phyloP scores from a whole-genome alignment of 2,329 filamentous ascomycete genomes.

The Fusarium globosum region DNA sequence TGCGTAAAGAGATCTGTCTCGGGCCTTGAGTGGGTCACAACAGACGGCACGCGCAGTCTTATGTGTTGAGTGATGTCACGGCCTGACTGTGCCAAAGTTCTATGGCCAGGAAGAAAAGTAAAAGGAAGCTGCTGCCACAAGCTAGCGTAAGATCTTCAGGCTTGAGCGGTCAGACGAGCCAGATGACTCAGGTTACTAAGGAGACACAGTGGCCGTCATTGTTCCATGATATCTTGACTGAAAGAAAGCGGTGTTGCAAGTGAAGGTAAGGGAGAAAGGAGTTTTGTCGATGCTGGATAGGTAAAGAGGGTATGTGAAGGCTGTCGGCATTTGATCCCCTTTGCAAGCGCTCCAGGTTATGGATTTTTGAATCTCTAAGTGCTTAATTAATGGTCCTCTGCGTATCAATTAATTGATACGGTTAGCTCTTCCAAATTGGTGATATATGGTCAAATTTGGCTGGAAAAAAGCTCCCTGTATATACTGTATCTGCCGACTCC shows the following conservation, averaged over 20 bases:
- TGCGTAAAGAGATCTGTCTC: neutral
- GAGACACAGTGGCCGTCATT: neutral
- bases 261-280: too few species aligned
- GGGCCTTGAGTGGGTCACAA: too few species aligned
- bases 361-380: too few species aligned
- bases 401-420: too few species aligned
- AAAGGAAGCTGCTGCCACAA: too few species aligned
- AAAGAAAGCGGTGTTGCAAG: too few species aligned
- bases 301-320: too few species aligned
- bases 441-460: neutral
- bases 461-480: accelerated
- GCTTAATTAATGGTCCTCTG: too few species aligned
- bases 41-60: neutral
- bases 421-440: too few species aligned
- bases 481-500: accelerated
- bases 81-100: neutral
- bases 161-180: neutral
- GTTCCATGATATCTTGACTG: too few species aligned
- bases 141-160: neutral
- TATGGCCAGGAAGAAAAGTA: neutral
- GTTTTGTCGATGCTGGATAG: neutral
- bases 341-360: neutral
- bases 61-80: neutral
- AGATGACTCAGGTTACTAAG: neutral
- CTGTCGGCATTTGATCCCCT: too few species aligned